Base-by-base conservation (phyloP, 192 early-diverging fungal genomes). In the Umbelopsis isabellina region DNA sequence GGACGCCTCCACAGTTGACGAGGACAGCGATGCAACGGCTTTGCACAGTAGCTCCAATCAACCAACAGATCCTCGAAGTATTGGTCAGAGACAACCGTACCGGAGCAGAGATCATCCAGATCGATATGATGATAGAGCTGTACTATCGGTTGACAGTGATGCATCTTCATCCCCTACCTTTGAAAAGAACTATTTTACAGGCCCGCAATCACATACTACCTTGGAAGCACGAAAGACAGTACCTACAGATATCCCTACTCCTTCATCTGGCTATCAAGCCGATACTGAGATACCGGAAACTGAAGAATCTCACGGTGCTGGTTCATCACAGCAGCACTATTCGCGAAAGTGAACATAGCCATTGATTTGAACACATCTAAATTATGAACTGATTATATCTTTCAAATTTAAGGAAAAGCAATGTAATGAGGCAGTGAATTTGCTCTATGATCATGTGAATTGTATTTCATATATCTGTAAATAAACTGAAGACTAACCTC, bases 241-340 rank as follows among this genome's bases (percentile, higher is more conserved):
- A 25, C 27, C 55, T 33, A 61, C 55, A 18, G 55, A 61, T 33
- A 61, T 61, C 30, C 55, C 55, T 61, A 61, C 55, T 33, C 55
- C 55, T 13, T 61, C 55, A 15, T 61, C 55, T 15, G 55, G 55
- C 18, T 61, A 61, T 61, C 55, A 61, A 61, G 55, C 55, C 4
- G 55, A 61, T 61, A 61, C 55, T 2, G 55, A 61, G 25, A 25
- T 61, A n/a, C 13, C 30, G 11, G 55, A 61, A 35, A 35, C 21
- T 2, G 55, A 61, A 61, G 55, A 61, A 35, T 37, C 23, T 22
- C 9, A 12, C 21, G 7, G 27, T 18, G 25, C 18, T n/a, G 18
- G 2, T 2, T 4, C 10, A 2, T 35, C 55, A 61, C 55, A 61
- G 27, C 55, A 61, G 13, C 55, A 61, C 9, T 18, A 61, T 18